Evolutionary conservation across 495 filamentous ascomycete genomes (phyloP), one percentile per base, ranked within the genome.

Genomic region (Annulohypoxylon stygium): DNA sequence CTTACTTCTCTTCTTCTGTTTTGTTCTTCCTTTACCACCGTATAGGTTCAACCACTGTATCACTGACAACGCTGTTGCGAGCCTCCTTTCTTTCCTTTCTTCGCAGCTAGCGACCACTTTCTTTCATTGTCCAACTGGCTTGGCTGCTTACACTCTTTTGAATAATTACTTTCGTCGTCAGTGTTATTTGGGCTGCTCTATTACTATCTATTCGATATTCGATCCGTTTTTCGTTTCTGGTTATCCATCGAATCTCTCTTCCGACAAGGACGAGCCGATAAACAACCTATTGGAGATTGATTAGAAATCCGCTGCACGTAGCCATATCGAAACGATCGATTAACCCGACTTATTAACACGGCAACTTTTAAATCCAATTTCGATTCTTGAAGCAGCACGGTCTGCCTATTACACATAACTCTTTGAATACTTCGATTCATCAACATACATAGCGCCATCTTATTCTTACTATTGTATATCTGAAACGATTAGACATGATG

Each of bases 81-180:
- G 78, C 83, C 80, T 83, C 77, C 79, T 77, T 77, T 76, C 75
- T 71, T 76, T 80, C 82, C 80, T 81, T 82, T 83, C 81, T 82
- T 81, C 82, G 83, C 84, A 84, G 85, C 85, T 86, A 78, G 81
- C 78, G 76, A 80, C 83, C 80, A 83, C 85, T 85, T 84, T 86
- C 86, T 83, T 83, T 83, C 79, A 80, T 80, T 70, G 71, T 77
- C 85, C 86, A 87, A 88, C 85, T 86, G 83, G 85, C 80, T 88
- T 86, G 85, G 85, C 83, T 86, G 84, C 81, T 82, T 80, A 83
- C 80, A 63, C 80, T 84, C 83, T 81, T 87, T 85, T 87, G 79
- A 82, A 80, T 74, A 75, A 76, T 78, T 81, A 78, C 69, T 78
- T 83, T 84, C 71, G 74, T 82, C 70, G 75, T 80, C 79, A 77